Evolutionary conservation across 202 grass and related monocot species (phyloP).

Genomic region (Dendrocalamus latiflorus): DNA sequence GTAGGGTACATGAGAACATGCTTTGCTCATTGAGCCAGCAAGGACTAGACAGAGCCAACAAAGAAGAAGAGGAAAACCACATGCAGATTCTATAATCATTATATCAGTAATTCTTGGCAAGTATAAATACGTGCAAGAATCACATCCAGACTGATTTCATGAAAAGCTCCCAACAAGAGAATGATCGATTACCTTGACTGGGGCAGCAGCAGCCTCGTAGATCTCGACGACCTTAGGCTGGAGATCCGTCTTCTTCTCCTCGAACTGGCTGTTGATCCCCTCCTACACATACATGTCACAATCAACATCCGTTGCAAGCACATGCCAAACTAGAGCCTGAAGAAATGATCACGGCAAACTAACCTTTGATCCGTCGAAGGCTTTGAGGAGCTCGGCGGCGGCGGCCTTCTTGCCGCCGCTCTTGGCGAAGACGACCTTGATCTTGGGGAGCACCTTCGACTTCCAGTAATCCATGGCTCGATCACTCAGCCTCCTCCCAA

Average conservation of each 20-base stretch:
- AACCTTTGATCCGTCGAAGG: slow-evolving; percentile 55
- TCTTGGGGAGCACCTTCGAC: slow-evolving; percentile 54
- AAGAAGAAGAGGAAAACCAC: no score
- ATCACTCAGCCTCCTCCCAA: neutral
- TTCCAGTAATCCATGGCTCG: slow-evolving; percentile 53
- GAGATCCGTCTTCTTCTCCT: slow-evolving; percentile 64
- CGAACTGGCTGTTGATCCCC: slow-evolving; percentile 49
- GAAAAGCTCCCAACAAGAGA: neutral
- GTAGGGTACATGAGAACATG: neutral
- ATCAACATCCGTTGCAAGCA: neutral
- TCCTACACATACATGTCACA: slow-evolving; percentile 13
- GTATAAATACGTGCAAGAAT: neutral
- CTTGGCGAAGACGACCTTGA: slow-evolving; percentile 54
- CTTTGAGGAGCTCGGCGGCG: slow-evolving; percentile 45
- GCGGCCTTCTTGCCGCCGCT: slow-evolving; percentile 60
- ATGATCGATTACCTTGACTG: slow-evolving; percentile 43
- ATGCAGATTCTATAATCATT: neutral
- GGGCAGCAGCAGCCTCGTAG: slow-evolving; percentile 43
- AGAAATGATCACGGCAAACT: no score
- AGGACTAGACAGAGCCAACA: neutral
- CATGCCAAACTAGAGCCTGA: no score
- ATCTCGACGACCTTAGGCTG: slow-evolving; percentile 63
- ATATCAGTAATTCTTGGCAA: neutral
- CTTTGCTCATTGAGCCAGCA: neutral
- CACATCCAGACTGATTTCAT: neutral